Base-by-base conservation (phyloP, 164 flowering plant genomes). In the Vitis rotundifolia region DNA sequence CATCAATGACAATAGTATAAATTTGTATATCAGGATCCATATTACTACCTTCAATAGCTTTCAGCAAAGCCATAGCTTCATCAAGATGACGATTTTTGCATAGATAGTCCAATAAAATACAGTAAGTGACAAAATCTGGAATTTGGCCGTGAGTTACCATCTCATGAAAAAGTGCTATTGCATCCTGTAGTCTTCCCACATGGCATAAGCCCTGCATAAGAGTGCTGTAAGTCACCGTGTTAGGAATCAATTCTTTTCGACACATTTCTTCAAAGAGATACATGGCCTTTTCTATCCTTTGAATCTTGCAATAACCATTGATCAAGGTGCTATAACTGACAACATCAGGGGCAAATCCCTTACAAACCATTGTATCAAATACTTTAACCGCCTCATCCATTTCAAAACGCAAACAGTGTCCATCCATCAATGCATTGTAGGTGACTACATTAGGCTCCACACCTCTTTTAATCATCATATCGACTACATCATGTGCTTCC, bases 281-380 rank as follows among this genome's bases (percentile, higher is more conserved):
- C 63, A 26, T 44, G 2, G 74, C 74, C 11, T 51, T 48, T 49
- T 64, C 54, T 56, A 55, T 14, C 29, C 22, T 48, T 51, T 5
- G 47, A 28, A 14, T 31, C 44, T 31, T 31, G 18, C 56, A 61
- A 54, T 62, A 73, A 5, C 72, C 76, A 37, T 57, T 49, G 12
- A 73, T 68, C 29, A 73, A 15, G 9, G 28, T 68, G 52, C 14
- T 55, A 31, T 73, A 68, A 14, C 72, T 63, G 0, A 73, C 53
- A 18, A 26, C 28, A 15, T 62, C 57, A 47, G 68, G 70, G 0
- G 7, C 22, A 19, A 8, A 1, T 1, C 67, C 71, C 18, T 31
- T 48, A 3, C 8, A 15, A 59, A 22, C 62, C 76, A 73, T 73
- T 16, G 59, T 11, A 11, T 15, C 12, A 49, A 61, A 61, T 14